Evolutionary conservation across 768 basidiomycete species (phyloP), one percentile per base, ranked within the genome.

Genomic region (Ramaria sp.): DNA sequence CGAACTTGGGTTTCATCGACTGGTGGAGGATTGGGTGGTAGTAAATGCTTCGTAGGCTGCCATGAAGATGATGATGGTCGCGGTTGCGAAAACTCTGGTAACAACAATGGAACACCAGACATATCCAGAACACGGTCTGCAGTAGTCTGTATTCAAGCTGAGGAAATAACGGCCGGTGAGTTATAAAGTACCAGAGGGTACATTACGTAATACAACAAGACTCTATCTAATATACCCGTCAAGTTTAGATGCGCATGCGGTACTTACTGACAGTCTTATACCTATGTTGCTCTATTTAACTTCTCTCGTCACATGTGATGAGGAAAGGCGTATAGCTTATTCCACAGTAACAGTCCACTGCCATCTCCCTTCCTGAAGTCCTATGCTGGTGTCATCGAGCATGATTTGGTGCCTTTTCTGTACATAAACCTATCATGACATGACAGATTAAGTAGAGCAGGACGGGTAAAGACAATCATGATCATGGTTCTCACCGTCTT

Each of bases 21-120:
- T 2, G 85, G 82, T 42, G 93, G 89, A 1, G 91, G 89, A 41
- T 84, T 81, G n/a, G 81, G 78, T 0, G 74, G 73, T 24, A 82
- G 78, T 7, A 84, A 72, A 65, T 91, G 83, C 51, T 74, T 77
- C 51, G 74, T 77, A 0, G 94, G 93, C 47, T 72, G 75, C 94
- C 94, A 96, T 71, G 55, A 57, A 39, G 55, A 33, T 5, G 55
- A 10, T 7, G 55, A 57, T 7, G 24, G 27, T 11, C 46, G 55
- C 13, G 55, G 46, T 34, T 38, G 19, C 7, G 47, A 27, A 17
- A 47, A 57, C 19, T 49, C 55, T 17, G 55, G 55, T 27, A 57
- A 49, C 13, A 57, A 31, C 13, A 48, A n/a, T 3, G 55, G 55
- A 38, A 57, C 20, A 11, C 19, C 51, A 52, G 51, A 52, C 51